Base-by-base conservation (phyloP, 1,284 basidiomycete species). In the Ustilago xerochloae region DNA sequence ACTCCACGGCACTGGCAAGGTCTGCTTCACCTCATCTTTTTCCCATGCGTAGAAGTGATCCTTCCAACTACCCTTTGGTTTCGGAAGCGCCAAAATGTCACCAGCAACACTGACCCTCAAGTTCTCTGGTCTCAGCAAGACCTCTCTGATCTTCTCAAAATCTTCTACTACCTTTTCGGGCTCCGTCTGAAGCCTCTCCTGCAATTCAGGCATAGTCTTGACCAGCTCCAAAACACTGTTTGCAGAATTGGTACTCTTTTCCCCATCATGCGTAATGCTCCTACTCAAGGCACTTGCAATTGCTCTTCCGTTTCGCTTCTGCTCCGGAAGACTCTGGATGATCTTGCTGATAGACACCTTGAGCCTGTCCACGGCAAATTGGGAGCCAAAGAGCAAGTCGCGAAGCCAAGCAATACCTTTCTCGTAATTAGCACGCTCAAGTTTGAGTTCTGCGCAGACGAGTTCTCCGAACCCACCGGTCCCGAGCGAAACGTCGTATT, bases 41-140 rank as follows among this genome's bases (percentile, higher is more conserved):
- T 39, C 43, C 58, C 61, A 74, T 28, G 39, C 49, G 10, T 43
- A 46, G 32, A 71, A 74, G 46, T 56, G 32, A 33, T 56, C 36
- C 39, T 43, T 35, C 70, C 73, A 79, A 8, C 66, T 56, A 28
- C 48, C 90, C 48, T 91, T 88, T 3, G 95, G 94, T 33, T 89
- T 87, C n/a, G 88, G 80, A 39, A 98, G 83, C 47, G 86, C 86
- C 32, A 94, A 79, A 36, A 99, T 87, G 80, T 97, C 90, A 18
- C 97, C 97, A 10, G 90, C 89, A 6, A 99, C 91, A 10, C 92
- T 91, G 80, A 99, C 91, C 26, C 96, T 90, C 51, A 96, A 87
- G 35, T 91, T 91, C 30, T 90, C 89, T 1, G 94, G 92, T 63
- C 91, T 87, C 22, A 84, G 48, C 8, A 82, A 52, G 4, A 67